phyloP scores from a whole-genome alignment of 768 basidiomycete genomes.

The Rhizopogon vesiculosus region DNA sequence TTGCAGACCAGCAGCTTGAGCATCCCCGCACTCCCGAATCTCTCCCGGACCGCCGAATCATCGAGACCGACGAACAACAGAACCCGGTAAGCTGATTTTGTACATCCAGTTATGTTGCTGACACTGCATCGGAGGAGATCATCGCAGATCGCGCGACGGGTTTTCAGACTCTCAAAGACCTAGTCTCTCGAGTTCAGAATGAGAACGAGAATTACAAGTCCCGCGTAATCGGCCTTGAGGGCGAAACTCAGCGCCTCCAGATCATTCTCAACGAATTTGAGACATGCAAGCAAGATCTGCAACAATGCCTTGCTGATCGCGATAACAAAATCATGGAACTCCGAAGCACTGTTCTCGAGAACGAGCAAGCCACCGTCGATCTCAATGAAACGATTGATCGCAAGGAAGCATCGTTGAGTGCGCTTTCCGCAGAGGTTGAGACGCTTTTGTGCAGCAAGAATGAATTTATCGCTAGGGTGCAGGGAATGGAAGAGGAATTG shows the following conservation, averaged over 20 bases:
- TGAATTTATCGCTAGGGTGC: background rate
- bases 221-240: conserved; percentile 2
- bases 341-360: background rate
- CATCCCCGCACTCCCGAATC: conserved; percentile 2
- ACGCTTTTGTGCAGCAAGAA: conserved; percentile 16
- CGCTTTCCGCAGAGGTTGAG: conserved; percentile 22
- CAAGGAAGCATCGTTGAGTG: conserved; percentile 15
- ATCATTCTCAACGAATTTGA: conserved; percentile 2
- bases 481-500: background rate
- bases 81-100: background rate
- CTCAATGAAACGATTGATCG: conserved; percentile 11
- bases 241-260: conserved; percentile 3
- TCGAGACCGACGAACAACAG: background rate
- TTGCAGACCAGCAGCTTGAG: background rate
- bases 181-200: background rate
- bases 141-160: background rate
- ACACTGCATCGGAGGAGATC: background rate
- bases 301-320: background rate
- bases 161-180: background rate
- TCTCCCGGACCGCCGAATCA: background rate
- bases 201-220: background rate
- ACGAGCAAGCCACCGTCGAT: background rate
- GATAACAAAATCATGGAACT: background rate
- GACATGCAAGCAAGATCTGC: background rate
- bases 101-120: background rate